Percentiles rank a stretch among this genome's conserved stretches.
Conservation (phyloP, 129 eudicot species). For the Tagetes erecta region DNA sequence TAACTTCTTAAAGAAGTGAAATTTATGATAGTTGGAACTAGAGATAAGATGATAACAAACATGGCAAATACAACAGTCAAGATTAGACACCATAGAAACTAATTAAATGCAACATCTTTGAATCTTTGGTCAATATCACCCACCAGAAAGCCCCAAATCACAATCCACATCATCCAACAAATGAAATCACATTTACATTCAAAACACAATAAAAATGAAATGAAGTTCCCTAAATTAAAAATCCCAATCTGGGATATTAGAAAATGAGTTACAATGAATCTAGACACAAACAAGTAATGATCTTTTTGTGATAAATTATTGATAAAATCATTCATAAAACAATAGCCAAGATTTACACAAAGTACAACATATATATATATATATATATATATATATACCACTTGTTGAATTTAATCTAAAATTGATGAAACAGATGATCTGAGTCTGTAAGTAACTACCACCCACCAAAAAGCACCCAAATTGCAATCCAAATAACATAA, state of each 20-base stretch:
- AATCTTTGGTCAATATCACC: slow-evolving; percentile 14
- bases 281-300: slow-evolving; percentile 19
- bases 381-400: neutral
- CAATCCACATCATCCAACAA: slow-evolving; percentile 14
- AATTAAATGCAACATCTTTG: slow-evolving; percentile 5
- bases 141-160: slow-evolving; percentile 9
- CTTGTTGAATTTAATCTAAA: neutral
- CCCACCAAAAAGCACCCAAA: slow-evolving; percentile 1
- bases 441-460: neutral
- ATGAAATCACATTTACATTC: neutral
- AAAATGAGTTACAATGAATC: neutral
- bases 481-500: slow-evolving; percentile 15
- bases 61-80: neutral
- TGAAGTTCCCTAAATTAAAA: neutral
- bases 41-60: neutral
- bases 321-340: neutral
- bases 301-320: slow-evolving; percentile 11
- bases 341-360: neutral
- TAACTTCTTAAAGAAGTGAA: neutral
- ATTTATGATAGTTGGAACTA: slow-evolving; percentile 14
- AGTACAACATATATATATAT: neutral
- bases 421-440: slow-evolving; percentile 10
- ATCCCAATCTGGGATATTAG: neutral
- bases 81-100: slow-evolving; percentile 11
- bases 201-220: neutral